A percentile compares a stretch with the other conserved stretches of the same genome.
These are phyloP conservation scores for Kazachstania sp. DNA, from an alignment of 1,139 yeast genomes.

Conservation along the genomic window DNA sequence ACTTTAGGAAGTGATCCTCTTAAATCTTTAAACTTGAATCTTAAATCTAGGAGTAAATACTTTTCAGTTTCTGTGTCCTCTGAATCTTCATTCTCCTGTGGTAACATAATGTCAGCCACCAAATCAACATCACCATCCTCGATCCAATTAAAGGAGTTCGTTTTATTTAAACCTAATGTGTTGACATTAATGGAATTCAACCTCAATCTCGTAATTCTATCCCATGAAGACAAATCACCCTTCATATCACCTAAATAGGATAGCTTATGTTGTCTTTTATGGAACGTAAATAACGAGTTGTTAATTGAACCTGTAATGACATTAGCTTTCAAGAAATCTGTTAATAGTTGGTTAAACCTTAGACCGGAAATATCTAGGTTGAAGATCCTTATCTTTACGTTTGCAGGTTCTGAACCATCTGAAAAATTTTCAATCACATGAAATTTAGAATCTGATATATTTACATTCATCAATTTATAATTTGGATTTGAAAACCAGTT, in stretches of 20 bases:
- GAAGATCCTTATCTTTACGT: constrained; percentile 49
- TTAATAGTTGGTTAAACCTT: constrained; percentile 47
- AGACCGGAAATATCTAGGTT: constrained; percentile 57
- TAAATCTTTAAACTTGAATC: constrained; percentile 52
- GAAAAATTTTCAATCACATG: constrained; percentile 34
- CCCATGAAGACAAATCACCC: constrained; percentile 38
- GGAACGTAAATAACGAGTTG: constrained; percentile 66
- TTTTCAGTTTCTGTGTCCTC: constrained; percentile 28
- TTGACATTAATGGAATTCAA: constrained; percentile 55
- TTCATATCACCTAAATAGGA: constrained; percentile 34
- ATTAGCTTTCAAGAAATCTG: constrained; percentile 64
- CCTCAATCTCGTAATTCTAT: constrained; percentile 50
- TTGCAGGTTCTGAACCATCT: constrained; percentile 32
- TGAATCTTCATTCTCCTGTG: constrained; percentile 33
- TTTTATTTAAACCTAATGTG: constrained; percentile 30
- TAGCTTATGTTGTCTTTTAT: constrained; percentile 46
- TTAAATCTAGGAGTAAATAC: constrained; percentile 59
- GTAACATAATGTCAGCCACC: constrained; percentile 64
- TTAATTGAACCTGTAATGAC: constrained; percentile 67
- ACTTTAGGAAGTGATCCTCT: constrained; percentile 48
- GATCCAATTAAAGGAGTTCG: constrained; percentile 51
- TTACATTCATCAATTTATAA: constrained; percentile 36
- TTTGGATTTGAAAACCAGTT: constrained; percentile 31
- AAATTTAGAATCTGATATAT: constrained; percentile 8
- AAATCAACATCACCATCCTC: constrained; percentile 62